Evolutionary conservation across 2,329 filamentous ascomycete species (phyloP).

Genomic region (Neonectria faginata): DNA sequence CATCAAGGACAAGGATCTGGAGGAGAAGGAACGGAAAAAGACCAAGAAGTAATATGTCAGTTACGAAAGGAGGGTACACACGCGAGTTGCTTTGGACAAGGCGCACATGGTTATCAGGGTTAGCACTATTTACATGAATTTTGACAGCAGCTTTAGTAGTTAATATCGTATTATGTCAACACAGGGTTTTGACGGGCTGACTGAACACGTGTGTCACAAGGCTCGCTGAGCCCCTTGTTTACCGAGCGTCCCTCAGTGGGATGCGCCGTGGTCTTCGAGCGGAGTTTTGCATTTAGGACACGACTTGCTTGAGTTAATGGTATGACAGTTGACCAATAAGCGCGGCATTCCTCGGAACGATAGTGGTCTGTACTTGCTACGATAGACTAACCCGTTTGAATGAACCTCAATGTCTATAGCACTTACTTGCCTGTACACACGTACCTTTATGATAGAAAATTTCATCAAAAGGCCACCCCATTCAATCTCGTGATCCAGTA

Average conservation of each 20-base stretch:
- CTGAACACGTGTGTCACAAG: neutral
- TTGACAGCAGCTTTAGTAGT: neutral
- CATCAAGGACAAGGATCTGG: conserved; percentile 51
- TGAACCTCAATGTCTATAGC: too few species aligned
- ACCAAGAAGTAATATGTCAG: neutral
- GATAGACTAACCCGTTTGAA: too few species aligned
- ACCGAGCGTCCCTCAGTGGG: too few species aligned
- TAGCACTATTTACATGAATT: neutral
- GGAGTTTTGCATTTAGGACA: neutral
- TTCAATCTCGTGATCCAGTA: too few species aligned
- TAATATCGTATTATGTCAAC: neutral
- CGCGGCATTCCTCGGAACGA: neutral
- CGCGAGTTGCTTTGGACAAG: neutral
- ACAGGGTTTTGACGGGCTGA: too few species aligned
- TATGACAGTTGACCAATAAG: neutral
- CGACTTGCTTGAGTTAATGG: neutral
- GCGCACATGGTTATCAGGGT: neutral
- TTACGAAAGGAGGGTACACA: neutral
- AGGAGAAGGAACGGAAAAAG: conserved; percentile 11
- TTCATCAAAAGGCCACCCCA: too few species aligned
- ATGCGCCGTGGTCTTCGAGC: too few species aligned
- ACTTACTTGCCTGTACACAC: too few species aligned
- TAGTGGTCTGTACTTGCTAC: neutral
- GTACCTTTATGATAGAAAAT: too few species aligned
- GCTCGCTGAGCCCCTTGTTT: neutral